phyloP scores from a whole-genome alignment of 495 filamentous ascomycete genomes.

The Sphaerosporella brunnea region DNA sequence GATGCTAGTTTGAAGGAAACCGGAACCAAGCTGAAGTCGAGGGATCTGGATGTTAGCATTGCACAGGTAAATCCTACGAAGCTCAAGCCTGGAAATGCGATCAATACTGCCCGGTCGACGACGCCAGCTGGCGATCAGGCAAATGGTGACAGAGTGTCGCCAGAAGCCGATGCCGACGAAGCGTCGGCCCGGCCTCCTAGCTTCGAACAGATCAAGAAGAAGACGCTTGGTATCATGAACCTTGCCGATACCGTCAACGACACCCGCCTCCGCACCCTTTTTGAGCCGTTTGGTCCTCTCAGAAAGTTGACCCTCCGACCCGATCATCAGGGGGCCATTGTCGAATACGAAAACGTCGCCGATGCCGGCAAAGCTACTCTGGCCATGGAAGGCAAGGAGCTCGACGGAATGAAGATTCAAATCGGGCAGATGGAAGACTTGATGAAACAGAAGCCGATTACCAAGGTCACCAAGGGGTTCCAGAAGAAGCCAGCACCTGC shows the following conservation, averaged over 20 bases:
- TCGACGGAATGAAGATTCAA: constrained; percentile 45
- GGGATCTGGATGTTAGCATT: constrained; percentile 50
- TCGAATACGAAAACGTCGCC: constrained; percentile 57
- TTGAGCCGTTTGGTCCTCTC: constrained; percentile 44
- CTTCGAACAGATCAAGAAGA: constrained; percentile 33
- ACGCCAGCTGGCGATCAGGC: constrained; percentile 3
- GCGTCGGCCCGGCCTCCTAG: constrained; percentile 8
- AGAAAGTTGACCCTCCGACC: constrained; percentile 54
- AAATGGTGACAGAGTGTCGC: constrained; percentile 3
- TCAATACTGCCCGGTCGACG: constrained; percentile 8
- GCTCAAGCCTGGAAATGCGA: constrained; percentile 16
- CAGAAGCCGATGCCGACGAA: constrained; percentile 18
- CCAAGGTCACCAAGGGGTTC: constrained; percentile 32
- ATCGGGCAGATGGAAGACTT: constrained; percentile 55
- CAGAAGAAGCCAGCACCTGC: constrained; percentile 32
- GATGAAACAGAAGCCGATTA: constrained; percentile 41
- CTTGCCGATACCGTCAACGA: constrained; percentile 58
- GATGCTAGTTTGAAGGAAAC: constrained; percentile 51
- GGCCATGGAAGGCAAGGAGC: constrained; percentile 53
- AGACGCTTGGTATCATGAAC: constrained; percentile 46
- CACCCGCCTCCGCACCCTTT: constrained; percentile 43
- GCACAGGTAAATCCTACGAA: constrained; percentile 29
- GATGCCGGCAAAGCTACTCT: constrained; percentile 59
- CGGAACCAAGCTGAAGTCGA: constrained; percentile 48
- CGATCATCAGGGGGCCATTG: constrained; percentile 67